Evolutionary conservation across 2,329 filamentous ascomycete species (phyloP).

Genomic region (Venturia effusa): DNA sequence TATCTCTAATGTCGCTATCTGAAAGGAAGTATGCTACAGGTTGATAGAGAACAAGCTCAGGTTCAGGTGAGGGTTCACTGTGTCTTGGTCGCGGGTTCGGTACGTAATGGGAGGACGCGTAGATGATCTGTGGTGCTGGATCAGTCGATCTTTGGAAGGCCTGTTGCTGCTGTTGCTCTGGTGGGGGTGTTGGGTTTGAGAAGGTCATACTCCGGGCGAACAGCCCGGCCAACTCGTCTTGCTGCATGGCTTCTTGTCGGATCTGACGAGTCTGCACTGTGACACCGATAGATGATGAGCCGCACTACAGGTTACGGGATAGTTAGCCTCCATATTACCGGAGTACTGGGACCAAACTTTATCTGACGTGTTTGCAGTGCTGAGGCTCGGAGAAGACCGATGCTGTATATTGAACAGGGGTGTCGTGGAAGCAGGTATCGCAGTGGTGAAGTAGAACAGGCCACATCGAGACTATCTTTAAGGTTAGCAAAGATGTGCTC

Average conservation of each 20-base stretch:
- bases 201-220: constrained; percentile 63
- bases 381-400: constrained; percentile 34
- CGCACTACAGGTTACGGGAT: constrained; percentile 31
- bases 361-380: constrained; percentile 34
- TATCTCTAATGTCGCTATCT: constrained; percentile 38
- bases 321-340: constrained; percentile 18
- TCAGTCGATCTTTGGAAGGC: not conserved
- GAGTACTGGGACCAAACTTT: constrained; percentile 14
- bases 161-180: constrained; percentile 20
- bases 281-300: constrained; percentile 30
- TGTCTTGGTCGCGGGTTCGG: constrained; percentile 32
- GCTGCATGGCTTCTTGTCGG: constrained; percentile 46
- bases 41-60: constrained; percentile 18
- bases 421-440: constrained; percentile 25
- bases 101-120: constrained; percentile 76
- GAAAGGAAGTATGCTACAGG: constrained; percentile 15
- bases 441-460: constrained; percentile 29
- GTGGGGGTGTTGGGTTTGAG: constrained; percentile 15
- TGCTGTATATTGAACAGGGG: constrained; percentile 29
- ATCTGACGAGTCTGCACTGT: constrained; percentile 25
- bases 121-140: constrained; percentile 36
- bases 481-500: not conserved
- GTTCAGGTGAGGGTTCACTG: constrained; percentile 21
- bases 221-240: constrained; percentile 73
- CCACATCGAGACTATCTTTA: constrained; percentile 19